Evolutionary conservation across 2,329 filamentous ascomycete genomes (phyloP), one percentile per base, ranked within the genome.

Genomic region (Polychaeton citri): DNA sequence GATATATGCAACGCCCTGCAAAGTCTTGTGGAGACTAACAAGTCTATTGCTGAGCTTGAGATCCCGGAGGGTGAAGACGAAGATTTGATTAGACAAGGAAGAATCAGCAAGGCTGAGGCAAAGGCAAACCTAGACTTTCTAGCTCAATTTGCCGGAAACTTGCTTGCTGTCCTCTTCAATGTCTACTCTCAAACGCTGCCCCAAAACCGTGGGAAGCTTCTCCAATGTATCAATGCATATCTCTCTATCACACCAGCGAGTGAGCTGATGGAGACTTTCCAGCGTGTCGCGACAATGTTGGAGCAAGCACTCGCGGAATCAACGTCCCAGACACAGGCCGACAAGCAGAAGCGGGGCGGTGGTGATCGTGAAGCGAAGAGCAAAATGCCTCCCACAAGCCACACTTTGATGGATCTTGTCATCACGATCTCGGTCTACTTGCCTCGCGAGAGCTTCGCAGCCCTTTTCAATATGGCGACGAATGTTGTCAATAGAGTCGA

Each of bases 101-200:
- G 87, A 34, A 73, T 95, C 10, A 77, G 81, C 3, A 86, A 81
- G 54, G 72, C 68, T 3, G 69, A 76, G 26, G 88, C 90, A 0
- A 66, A 76, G 55, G 78, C 79, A 59, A 95, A 95, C 53, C 63
- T 96, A 26, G 65, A 75, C n/a, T 79, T 93, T 55, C 68, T 98
- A 9, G 76, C 83, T 12, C 65, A 66, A 1, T 87, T 90, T 53
- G 72, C 88, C 1, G 80, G 80, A 41, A 96, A 96, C 51, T 73
- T 98, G 61, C 74, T 98, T 30, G 87, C 90, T 5, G 88, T 96
- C 1, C 66, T 98, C n/a, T 96, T 98, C 69, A 98, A 98, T 55
- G 88, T 98, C 31, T 98, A 98, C 64, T 94, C 83, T 44, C 83
- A 95, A 59, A 98, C 90, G 1, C 69, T 98, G 18, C 88, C 90